phyloP scores from a whole-genome alignment of 1,139 yeast genomes.

The Suhomyces choctaworum region DNA sequence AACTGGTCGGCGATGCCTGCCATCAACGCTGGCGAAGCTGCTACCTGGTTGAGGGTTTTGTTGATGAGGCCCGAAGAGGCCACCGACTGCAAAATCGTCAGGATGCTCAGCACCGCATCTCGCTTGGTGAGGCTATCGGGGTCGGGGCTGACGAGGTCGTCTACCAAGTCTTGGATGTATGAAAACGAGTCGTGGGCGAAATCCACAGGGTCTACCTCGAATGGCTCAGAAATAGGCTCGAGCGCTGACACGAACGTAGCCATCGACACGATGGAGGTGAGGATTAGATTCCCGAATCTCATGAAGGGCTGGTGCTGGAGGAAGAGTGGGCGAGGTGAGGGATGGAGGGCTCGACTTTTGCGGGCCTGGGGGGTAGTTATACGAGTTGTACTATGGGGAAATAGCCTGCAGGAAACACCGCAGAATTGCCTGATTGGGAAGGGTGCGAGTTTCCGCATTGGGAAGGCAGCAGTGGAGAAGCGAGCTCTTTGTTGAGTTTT shows the following conservation, averaged over 20 bases:
- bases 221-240: conserved; percentile 4
- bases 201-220: conserved; percentile 1
- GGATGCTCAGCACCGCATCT: conserved; percentile 17
- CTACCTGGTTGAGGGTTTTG: conserved; percentile 32
- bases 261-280: conserved; percentile 2
- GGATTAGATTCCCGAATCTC: conserved; percentile 7
- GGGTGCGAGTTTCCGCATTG: conserved; percentile 3
- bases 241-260: conserved; percentile 2
- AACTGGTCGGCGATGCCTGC: conserved; percentile 25
- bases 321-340: neutral
- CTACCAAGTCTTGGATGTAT: conserved; percentile 5
- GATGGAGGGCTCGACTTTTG: neutral
- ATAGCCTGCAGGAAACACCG: neutral
- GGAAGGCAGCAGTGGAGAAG: neutral
- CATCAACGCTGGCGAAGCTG: conserved; percentile 24
- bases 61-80: conserved; percentile 33
- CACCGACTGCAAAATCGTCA: conserved; percentile 19
- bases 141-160: conserved; percentile 1
- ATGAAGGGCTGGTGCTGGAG: conserved; percentile 1
- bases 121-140: conserved; percentile 15
- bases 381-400: neutral
- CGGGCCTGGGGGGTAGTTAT: conserved; percentile 6
- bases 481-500: no score
- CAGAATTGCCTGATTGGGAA: conserved; percentile 11
- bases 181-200: neutral